Evolutionary conservation across 2,329 filamentous ascomycete genomes (phyloP), one percentile per base, ranked within the genome.

Genomic region (Pseudomassariella vexata): DNA sequence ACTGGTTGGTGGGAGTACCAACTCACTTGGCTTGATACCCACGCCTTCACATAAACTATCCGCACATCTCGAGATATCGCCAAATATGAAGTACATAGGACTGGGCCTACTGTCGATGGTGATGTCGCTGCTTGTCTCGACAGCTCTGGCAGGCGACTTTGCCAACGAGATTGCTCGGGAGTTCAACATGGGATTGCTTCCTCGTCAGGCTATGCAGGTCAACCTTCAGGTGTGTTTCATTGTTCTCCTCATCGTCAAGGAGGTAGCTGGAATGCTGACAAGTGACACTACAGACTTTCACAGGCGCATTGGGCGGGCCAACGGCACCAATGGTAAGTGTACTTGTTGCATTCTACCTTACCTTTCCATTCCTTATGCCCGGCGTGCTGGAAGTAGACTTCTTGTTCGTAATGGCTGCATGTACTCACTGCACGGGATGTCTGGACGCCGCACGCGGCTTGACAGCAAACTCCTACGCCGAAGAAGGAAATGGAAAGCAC

Each of bases 301-400:
- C 36, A 3, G 58, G 56, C n/a, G 46, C 52, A 3, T 31, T 70
- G 28, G 66, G 63, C 16, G 63, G 58, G 6, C 46, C 54, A 11
- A 30, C 36, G 1, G 58, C 65, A 3, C 40, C 57, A 8, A 44
- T 57, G 21, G 60, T 63, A 51, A 17, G 56, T 38, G 16, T 20
- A 28, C 15, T 8, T n/a, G n/a, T n/a, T n/a, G n/a, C n/a, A n/a
- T n/a, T n/a, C n/a, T n/a, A n/a, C n/a, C n/a, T n/a, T n/a, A n/a
- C n/a, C n/a, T n/a, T n/a, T n/a, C n/a, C n/a, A n/a, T n/a, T n/a
- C n/a, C n/a, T n/a, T n/a, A n/a, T n/a, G n/a, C n/a, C n/a, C n/a
- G n/a, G n/a, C n/a, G n/a, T n/a, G n/a, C n/a, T n/a, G n/a, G n/a
- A n/a, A n/a, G n/a, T n/a, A n/a, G n/a, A n/a, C n/a, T n/a, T n/a